Evolutionary conservation across 805 yeast species (phyloP).

Genomic region (Cyberlindnera lachancei): DNA sequence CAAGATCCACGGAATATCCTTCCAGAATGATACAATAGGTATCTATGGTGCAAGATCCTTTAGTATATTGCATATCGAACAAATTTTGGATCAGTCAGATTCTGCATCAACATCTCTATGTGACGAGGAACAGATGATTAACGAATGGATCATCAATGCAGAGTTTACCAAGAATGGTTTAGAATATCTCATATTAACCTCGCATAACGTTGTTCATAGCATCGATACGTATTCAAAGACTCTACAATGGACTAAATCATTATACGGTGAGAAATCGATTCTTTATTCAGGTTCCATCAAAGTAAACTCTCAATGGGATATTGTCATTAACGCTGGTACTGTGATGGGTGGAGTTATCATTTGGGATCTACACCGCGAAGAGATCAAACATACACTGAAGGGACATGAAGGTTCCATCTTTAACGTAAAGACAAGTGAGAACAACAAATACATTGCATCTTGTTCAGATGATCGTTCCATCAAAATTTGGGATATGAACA

Average conservation of each 20-base stretch:
- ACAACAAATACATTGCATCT: slow-evolving; percentile 52
- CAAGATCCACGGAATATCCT: slow-evolving; percentile 73
- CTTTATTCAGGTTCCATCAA: slow-evolving; percentile 79
- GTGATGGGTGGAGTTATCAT: slow-evolving; percentile 82
- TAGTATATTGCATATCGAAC: slow-evolving; percentile 30
- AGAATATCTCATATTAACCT: slow-evolving; percentile 52
- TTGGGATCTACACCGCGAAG: slow-evolving; percentile 52
- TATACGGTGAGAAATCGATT: slow-evolving; percentile 69
- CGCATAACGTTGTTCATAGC: slow-evolving; percentile 64
- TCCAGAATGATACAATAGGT: slow-evolving; percentile 29
- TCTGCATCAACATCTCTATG: slow-evolving; percentile 16
- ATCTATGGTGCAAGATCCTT: slow-evolving; percentile 73
- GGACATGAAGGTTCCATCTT: slow-evolving; percentile 93
- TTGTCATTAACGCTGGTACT: slow-evolving; percentile 80
- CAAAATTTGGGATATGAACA: slow-evolving; percentile 56
- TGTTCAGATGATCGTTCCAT: slow-evolving; percentile 95
- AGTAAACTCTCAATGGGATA: slow-evolving; percentile 32
- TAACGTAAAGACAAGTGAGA: slow-evolving; percentile 55
- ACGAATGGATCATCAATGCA: slow-evolving; percentile 76
- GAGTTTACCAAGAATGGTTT: slow-evolving; percentile 37
- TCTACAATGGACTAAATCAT: slow-evolving; percentile 24
- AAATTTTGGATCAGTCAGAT: slow-evolving; percentile 24
- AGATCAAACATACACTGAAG: slow-evolving; percentile 45
- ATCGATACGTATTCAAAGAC: slow-evolving; percentile 24
- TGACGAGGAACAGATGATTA: slow-evolving; percentile 40